A percentile compares a stretch with the other conserved stretches of the same genome.
Evolutionary conservation across 2,329 filamentous ascomycete species (phyloP).

Genomic region (Neopestalotiopsis sp.): DNA sequence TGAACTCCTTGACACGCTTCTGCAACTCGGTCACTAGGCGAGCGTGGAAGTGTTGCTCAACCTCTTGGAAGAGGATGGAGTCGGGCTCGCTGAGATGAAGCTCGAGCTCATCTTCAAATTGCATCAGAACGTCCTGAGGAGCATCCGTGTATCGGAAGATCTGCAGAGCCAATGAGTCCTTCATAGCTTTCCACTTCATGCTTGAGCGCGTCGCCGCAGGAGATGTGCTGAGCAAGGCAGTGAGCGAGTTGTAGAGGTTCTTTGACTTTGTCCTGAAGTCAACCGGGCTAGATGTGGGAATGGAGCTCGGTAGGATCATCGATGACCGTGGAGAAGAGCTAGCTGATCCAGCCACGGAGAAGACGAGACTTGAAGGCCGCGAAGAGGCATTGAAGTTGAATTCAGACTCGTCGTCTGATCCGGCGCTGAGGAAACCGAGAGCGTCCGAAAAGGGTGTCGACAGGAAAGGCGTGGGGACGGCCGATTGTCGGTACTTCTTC

Average conservation of each 20-base stretch:
- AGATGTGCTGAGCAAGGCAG: conserved; percentile 60
- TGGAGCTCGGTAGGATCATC: conserved; percentile 43
- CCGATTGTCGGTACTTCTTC: conserved; percentile 44
- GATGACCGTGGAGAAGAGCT: conserved; percentile 59
- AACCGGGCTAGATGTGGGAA: conserved; percentile 42
- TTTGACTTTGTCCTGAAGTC: conserved; percentile 48
- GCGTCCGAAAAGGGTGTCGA: conserved; percentile 34
- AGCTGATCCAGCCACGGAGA: conserved; percentile 55
- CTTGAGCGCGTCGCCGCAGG: conserved; percentile 45
- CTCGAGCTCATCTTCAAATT: conserved; percentile 56
- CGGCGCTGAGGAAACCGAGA: conserved; percentile 31
- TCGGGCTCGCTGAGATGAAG: conserved; percentile 49
- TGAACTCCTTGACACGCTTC: conserved; percentile 57
- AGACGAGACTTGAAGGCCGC: conserved; percentile 57
- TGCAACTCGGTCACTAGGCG: conserved; percentile 55
- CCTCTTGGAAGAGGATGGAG: conserved; percentile 51
- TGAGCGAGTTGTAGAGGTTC: conserved; percentile 58
- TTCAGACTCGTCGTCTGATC: conserved; percentile 40
- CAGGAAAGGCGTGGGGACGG: conserved; percentile 27
- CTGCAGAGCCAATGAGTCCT: conserved; percentile 60
- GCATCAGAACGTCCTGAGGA: conserved; percentile 51
- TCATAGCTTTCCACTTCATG: conserved; percentile 58
- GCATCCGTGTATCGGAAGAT: conserved; percentile 63
- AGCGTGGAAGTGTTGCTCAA: conserved; percentile 55
- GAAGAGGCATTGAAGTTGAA: conserved; percentile 56